Conservation (phyloP, 2,329 filamentous ascomycete species). For the Cercospora janseana region DNA sequence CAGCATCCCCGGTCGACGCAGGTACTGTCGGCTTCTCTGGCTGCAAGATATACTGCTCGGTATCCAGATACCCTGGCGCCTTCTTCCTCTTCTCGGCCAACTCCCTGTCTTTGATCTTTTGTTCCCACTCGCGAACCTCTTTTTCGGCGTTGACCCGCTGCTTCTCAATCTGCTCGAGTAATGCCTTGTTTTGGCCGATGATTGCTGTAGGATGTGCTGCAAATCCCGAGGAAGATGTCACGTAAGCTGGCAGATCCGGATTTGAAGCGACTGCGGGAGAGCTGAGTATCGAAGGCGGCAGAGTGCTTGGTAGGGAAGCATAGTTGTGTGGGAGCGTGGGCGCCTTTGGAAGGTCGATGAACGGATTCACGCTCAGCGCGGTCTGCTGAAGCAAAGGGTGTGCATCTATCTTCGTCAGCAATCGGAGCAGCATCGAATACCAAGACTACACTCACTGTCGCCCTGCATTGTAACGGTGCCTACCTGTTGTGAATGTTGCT, state of each 20-base stretch:
- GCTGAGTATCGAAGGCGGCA: conserved; percentile 69
- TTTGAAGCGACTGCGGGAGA: conserved; percentile 39
- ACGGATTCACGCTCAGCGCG: conserved; percentile 89
- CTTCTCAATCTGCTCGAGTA: conserved; percentile 72
- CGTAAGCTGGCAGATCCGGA: conserved; percentile 60
- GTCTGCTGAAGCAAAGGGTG: conserved; percentile 90
- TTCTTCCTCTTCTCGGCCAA: conserved; percentile 76
- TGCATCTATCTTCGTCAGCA: conserved; percentile 46
- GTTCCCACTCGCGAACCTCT: conserved; percentile 68
- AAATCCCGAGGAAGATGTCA: conserved; percentile 72
- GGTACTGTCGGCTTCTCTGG: conserved; percentile 53
- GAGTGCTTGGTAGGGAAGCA: conserved; percentile 80
- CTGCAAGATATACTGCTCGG: conserved; percentile 66
- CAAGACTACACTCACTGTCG: conserved; percentile 28
- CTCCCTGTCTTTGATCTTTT: conserved; percentile 62
- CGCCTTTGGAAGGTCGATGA: conserved; percentile 83
- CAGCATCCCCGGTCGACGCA: conserved; percentile 15
- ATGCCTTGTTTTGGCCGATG: conserved; percentile 72
- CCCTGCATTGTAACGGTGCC: conserved; percentile 31
- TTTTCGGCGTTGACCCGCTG: conserved; percentile 66
- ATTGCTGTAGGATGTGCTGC: conserved; percentile 86
- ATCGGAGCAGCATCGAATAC: background rate
- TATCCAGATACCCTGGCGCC: conserved; percentile 78
- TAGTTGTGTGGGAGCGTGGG: conserved; percentile 95
- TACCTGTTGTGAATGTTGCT: conserved; percentile 7